Evolutionary conservation across 169 alveolate species (phyloP).

Genomic region (Plasmodium vivax): DNA sequence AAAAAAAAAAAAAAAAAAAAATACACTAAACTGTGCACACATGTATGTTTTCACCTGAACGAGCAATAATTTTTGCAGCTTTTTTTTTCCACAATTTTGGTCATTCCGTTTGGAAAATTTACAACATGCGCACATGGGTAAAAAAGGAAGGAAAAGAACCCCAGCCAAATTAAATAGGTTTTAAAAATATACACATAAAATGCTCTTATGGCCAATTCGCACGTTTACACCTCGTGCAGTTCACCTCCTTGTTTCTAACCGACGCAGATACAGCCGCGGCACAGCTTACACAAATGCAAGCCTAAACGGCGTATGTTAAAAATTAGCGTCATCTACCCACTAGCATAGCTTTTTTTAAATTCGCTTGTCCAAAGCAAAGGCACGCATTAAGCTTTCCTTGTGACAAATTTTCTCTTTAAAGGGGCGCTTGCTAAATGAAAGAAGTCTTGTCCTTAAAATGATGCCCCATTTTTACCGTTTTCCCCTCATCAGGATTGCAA

Average conservation of each 20-base stretch:
- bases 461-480: not conserved
- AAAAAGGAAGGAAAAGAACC: not conserved
- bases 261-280: not conserved
- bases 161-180: not conserved
- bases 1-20: conserved; percentile 1
- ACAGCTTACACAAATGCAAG: not conserved
- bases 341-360: not conserved
- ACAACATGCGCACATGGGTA: not conserved
- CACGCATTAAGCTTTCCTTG: not conserved
- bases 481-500: not conserved
- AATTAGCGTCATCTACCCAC: not conserved
- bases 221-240: not conserved
- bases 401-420: not conserved
- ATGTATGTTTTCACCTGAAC: not conserved
- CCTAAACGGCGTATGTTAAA: not conserved
- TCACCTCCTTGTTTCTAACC: not conserved
- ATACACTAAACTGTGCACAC: too few relatives aligned
- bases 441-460: not conserved
- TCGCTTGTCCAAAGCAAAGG: not conserved
- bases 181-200: not conserved
- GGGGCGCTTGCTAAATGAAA: not conserved
- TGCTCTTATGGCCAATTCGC: not conserved
- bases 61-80: not conserved
- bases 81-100: not conserved
- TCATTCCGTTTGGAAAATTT: not conserved